These are phyloP conservation scores for Fusarium sp. DNA, from an alignment of 2,329 filamentous ascomycete species.

Conservation along the genomic window DNA sequence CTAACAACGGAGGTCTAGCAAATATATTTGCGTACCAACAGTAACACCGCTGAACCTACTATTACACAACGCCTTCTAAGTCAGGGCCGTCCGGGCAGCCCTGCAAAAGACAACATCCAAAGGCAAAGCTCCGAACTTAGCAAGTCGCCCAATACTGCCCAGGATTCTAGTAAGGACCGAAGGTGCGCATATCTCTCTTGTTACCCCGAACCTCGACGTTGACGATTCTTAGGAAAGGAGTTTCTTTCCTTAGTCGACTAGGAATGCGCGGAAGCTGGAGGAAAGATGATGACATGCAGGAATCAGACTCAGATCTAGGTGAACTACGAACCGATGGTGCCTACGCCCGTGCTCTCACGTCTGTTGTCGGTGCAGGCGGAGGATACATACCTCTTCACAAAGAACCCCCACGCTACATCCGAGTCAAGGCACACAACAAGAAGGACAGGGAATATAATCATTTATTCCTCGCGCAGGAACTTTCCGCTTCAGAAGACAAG, in stretches of 20 bases:
- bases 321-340: slow-evolving; percentile 80
- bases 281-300: slow-evolving; percentile 71
- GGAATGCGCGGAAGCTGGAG: slow-evolving; percentile 80
- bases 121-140: slow-evolving; percentile 59
- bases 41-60: slow-evolving; percentile 55
- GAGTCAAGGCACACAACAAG: slow-evolving; percentile 84
- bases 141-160: slow-evolving; percentile 56
- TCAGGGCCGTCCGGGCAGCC: slow-evolving; percentile 65
- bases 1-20: slow-evolving; percentile 48
- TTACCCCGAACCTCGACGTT: slow-evolving; percentile 12
- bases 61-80: slow-evolving; percentile 69
- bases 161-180: slow-evolving; percentile 70
- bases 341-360: slow-evolving; percentile 85
- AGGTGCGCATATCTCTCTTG: slow-evolving; percentile 66
- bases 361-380: slow-evolving; percentile 73
- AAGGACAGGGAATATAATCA: slow-evolving; percentile 85
- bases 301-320: slow-evolving; percentile 78
- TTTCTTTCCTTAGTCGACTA: slow-evolving; percentile 88
- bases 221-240: slow-evolving; percentile 69
- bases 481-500: slow-evolving; percentile 70
- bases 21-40: slow-evolving; percentile 58
- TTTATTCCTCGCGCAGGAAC: slow-evolving; percentile 91
- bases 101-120: slow-evolving; percentile 57
- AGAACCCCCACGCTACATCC: slow-evolving; percentile 91
- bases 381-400: slow-evolving; percentile 90